These are phyloP conservation scores for Petrea volubilis DNA, from an alignment of 257 asterid species.

Conservation along the genomic window DNA sequence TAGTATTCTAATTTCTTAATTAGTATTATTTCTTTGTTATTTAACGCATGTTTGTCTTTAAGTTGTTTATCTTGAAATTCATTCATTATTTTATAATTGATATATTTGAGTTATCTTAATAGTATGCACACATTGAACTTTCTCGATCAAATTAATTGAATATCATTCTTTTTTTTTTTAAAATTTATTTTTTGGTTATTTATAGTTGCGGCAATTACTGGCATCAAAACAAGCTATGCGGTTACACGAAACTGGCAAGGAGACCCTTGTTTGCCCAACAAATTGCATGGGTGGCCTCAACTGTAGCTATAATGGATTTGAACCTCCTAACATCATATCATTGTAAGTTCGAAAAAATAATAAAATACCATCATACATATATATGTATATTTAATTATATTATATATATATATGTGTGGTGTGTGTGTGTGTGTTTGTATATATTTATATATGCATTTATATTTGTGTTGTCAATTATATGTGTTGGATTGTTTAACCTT, in stretches of 20 bases:
- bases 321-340: constrained; percentile 4
- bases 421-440: no score
- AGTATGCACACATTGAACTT: no score
- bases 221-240: constrained; percentile 30
- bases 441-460: background rate
- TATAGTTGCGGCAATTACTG: constrained; percentile 28
- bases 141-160: no score
- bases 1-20: no score
- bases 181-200: no score
- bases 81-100: no score
- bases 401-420: no score
- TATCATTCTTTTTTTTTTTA: no score
- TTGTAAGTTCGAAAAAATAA: constrained; percentile 30
- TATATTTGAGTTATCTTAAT: no score
- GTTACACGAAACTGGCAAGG: constrained; percentile 47
- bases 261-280: constrained; percentile 41
- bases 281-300: constrained; percentile 40
- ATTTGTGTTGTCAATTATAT: background rate
- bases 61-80: no score
- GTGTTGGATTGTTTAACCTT: background rate
- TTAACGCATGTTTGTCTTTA: no score
- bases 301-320: constrained; percentile 28
- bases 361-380: background rate
- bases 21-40: no score
- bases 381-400: background rate